A percentile compares a stretch with the other conserved stretches of the same genome.
Evolutionary conservation across 768 basidiomycete species (phyloP).

Genomic region (Phanerochaete sordida): DNA sequence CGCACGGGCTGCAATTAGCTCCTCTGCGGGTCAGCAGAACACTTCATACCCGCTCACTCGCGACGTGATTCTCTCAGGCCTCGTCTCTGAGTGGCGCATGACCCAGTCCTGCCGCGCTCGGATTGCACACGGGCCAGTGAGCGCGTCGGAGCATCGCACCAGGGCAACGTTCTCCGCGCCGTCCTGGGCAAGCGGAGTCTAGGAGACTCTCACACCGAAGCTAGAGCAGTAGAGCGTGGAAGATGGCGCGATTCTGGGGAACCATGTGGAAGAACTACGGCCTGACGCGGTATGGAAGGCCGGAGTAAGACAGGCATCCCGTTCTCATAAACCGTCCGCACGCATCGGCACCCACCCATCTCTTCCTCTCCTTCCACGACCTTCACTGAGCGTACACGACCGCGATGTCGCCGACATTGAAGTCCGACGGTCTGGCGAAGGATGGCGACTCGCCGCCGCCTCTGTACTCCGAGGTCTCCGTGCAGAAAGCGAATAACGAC

Average conservation of each 20-base stretch:
- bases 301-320: background rate
- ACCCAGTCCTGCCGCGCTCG: background rate
- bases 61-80: background rate
- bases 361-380: background rate
- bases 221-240: constrained; percentile 8
- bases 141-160: background rate
- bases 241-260: background rate
- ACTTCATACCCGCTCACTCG: no score
- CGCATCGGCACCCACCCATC: background rate
- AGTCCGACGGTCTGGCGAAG: constrained; percentile 1
- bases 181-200: constrained; percentile 2
- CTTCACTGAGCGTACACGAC: background rate
- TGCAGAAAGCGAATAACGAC: constrained; percentile 9
- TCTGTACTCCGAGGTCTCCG: constrained; percentile 1
- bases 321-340: constrained; percentile 1
- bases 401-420: background rate
- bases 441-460: background rate
- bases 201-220: background rate
- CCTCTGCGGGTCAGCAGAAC: no score
- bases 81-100: background rate
- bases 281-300: background rate
- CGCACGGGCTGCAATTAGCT: no score
- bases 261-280: constrained; percentile 10
- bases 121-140: background rate
- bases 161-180: background rate